Percentiles rank a stretch among this genome's conserved stretches.
phyloP scores from a whole-genome alignment of 2,329 filamentous ascomycete genomes.

The Clarireedia homoeocarpa region DNA sequence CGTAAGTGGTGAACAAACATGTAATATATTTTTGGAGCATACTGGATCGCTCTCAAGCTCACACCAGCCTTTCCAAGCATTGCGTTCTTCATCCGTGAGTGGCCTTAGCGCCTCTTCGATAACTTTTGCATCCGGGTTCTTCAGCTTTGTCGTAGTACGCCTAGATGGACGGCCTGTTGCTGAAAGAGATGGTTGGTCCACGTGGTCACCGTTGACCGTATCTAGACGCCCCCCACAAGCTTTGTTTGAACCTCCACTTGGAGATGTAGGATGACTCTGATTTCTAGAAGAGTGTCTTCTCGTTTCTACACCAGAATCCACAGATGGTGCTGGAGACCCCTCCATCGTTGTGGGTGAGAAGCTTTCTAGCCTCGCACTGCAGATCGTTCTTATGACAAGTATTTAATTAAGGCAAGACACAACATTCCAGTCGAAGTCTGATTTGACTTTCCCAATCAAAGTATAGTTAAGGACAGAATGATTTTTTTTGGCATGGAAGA shows the following conservation, averaged over 20 bases:
- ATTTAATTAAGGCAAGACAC: neutral
- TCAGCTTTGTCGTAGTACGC: neutral
- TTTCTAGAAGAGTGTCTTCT: conserved; percentile 2
- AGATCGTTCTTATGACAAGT: neutral
- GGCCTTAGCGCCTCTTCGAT: conserved; percentile 33
- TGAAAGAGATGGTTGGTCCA: neutral
- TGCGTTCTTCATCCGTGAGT: conserved; percentile 43
- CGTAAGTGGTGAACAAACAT: neutral
- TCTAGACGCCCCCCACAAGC: neutral
- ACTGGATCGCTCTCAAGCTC: conserved; percentile 90
- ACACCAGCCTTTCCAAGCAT: conserved; percentile 64
- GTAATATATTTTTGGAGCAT: conserved; percentile 8
- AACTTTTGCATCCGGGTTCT: neutral
- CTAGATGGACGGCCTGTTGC: neutral
- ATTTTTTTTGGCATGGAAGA: neutral
- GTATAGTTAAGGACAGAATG: no score
- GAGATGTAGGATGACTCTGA: neutral
- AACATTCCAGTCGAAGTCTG: neutral
- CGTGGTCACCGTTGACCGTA: neutral
- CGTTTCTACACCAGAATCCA: neutral
- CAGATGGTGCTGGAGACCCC: neutral
- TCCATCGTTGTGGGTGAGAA: neutral
- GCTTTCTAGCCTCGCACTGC: no score
- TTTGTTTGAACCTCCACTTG: neutral
- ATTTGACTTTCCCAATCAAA: no score